Evolutionary conservation across 179 eudicot genomes (phyloP).

Genomic region (Beta lomatogona): DNA sequence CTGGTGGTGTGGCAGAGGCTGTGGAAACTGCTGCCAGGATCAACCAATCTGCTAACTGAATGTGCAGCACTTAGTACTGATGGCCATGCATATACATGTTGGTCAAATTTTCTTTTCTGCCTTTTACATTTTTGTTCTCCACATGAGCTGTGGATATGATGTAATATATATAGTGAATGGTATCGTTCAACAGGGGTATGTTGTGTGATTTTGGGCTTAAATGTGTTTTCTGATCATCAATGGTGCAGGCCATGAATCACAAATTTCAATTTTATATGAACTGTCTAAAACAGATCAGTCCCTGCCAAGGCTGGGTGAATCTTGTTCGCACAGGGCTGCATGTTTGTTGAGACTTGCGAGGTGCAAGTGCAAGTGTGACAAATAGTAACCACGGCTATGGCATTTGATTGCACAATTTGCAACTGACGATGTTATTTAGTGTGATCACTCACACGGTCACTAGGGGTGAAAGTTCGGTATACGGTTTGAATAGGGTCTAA

Average conservation of each 20-base stretch:
- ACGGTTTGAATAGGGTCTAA: too few species aligned
- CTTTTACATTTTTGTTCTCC: conserved; percentile 1
- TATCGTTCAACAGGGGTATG: not conserved
- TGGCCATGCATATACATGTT: not conserved
- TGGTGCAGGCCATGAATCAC: not conserved
- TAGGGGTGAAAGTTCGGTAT: too few species aligned
- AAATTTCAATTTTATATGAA: not conserved
- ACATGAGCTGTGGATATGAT: not conserved
- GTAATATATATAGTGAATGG: not conserved
- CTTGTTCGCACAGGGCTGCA: too few species aligned
- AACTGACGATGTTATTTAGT: too few species aligned
- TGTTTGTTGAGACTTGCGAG: too few species aligned
- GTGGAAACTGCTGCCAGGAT: conserved; percentile 57
- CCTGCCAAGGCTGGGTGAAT: too few species aligned
- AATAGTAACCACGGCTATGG: too few species aligned
- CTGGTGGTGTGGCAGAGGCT: conserved; percentile 63
- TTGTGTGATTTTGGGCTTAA: not conserved
- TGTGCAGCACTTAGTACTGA: not conserved
- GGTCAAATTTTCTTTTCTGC: not conserved
- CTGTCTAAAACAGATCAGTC: not conserved
- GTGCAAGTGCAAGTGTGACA: too few species aligned
- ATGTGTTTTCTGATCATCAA: not conserved
- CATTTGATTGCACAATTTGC: too few species aligned
- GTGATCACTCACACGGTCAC: too few species aligned
- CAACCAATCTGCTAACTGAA: conserved; percentile 29